These are phyloP conservation scores for Penicillium sclerotigenum DNA, from an alignment of 2,329 filamentous ascomycete genomes.

Conservation along the genomic window DNA sequence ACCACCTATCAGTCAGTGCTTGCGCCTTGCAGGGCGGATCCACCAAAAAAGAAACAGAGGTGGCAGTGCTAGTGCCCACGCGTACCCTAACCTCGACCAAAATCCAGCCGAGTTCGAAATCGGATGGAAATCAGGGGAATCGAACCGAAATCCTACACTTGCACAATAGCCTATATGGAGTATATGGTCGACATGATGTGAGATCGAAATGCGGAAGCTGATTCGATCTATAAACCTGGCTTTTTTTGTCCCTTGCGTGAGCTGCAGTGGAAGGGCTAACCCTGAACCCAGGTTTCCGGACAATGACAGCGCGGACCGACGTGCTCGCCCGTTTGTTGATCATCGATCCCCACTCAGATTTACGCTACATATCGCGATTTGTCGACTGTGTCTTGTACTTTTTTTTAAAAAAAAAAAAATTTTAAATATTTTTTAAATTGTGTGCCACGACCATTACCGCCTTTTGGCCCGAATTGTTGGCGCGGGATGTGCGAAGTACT, in stretches of 20 bases:
- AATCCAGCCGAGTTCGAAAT: slow-evolving; percentile 9
- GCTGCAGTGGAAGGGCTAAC: slow-evolving; percentile 8
- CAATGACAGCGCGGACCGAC: slow-evolving; percentile 20
- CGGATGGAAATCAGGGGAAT: background rate
- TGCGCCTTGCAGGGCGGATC: slow-evolving; percentile 15
- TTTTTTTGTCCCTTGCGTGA: slow-evolving; percentile 15
- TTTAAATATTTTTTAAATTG: too few species aligned
- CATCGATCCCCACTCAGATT: slow-evolving; percentile 13
- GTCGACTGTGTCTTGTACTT: background rate
- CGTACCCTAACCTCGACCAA: slow-evolving; percentile 1
- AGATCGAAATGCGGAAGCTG: slow-evolving; percentile 10
- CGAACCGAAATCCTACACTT: background rate
- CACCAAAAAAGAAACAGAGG: background rate
- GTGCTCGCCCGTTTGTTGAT: slow-evolving; percentile 21
- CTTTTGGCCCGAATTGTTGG: background rate
- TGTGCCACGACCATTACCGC: too few species aligned
- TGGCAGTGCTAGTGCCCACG: slow-evolving; percentile 8
- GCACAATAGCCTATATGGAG: background rate
- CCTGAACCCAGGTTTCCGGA: background rate
- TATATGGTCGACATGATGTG: slow-evolving; percentile 12
- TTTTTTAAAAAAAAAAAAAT: background rate
- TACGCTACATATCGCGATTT: slow-evolving; percentile 1
- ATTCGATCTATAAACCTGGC: slow-evolving; percentile 11
- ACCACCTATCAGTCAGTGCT: slow-evolving; percentile 12
- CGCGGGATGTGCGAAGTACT: background rate